Percentiles rank a stretch among this genome's conserved stretches.
These are phyloP conservation scores for Vickermania spadyakhi DNA, from an alignment of 208 protist species.

Conservation along the genomic window DNA sequence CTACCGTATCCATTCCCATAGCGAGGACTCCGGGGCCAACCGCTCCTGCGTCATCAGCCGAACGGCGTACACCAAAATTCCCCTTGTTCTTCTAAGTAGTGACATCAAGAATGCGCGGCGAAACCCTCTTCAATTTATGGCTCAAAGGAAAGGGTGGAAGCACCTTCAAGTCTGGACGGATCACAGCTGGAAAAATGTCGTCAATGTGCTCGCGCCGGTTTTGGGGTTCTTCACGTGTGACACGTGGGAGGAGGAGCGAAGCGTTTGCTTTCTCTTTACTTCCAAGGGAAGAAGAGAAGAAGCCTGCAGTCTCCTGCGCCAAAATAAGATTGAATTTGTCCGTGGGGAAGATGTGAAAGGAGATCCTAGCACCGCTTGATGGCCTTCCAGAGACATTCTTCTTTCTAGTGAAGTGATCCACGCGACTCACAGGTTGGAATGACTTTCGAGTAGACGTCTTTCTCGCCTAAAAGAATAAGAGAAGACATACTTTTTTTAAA, in stretches of 20 bases:
- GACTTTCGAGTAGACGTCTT: too few species aligned
- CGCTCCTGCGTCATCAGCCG: background rate
- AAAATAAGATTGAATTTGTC: background rate
- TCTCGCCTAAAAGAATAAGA: too few species aligned
- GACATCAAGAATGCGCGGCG: background rate
- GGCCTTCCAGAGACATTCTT: too few species aligned
- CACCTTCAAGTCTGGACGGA: background rate
- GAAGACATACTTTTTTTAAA: too few species aligned
- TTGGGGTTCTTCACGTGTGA: background rate
- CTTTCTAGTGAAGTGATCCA: too few species aligned
- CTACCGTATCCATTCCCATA: background rate
- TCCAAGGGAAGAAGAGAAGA: background rate
- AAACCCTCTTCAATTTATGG: background rate
- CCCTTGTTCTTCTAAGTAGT: background rate
- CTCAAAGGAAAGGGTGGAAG: background rate
- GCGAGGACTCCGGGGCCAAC: background rate
- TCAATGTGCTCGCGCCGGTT: background rate
- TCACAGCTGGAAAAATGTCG: background rate
- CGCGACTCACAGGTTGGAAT: too few species aligned
- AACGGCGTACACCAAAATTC: background rate
- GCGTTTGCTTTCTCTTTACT: background rate
- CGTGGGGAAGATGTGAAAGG: too few species aligned
- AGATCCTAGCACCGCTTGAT: too few species aligned
- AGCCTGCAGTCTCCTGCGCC: background rate
- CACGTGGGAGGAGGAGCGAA: background rate